Conservation (phyloP, 108 stramenopile genomes). For the Fistulifera pelliculosa region DNA sequence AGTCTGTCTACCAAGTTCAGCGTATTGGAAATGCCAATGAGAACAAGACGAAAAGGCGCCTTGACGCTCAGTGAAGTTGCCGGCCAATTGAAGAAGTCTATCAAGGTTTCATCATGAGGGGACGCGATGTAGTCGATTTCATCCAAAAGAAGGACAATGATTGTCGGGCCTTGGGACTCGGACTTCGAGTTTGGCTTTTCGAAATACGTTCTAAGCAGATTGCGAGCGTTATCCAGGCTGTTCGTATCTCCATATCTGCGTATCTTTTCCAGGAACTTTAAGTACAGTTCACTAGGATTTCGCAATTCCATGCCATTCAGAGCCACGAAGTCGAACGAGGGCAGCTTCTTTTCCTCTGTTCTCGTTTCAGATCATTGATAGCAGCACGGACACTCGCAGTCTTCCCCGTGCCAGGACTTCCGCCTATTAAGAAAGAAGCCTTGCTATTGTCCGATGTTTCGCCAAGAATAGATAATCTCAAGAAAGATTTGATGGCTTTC, state of each 20-base stretch:
- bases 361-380: conserved; percentile 39
- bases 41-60: conserved; percentile 31
- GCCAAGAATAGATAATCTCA: conserved; percentile 46
- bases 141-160: conserved; percentile 81
- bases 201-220: conserved; percentile 53
- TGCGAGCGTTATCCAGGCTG: conserved; percentile 43
- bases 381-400: conserved; percentile 68
- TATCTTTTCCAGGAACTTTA: conserved; percentile 67
- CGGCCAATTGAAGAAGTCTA: conserved; percentile 99
- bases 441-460: conserved; percentile 3
- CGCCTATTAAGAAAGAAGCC: conserved; percentile 66
- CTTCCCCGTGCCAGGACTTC: conserved; percentile 76
- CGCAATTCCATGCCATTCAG: conserved; percentile 86
- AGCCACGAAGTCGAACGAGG: conserved; percentile 57
- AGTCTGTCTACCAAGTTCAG: conserved; percentile 92
- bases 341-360: conserved; percentile 50
- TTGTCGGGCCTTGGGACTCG: not conserved
- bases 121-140: conserved; percentile 98
- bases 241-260: conserved; percentile 33
- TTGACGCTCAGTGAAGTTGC: conserved; percentile 12
- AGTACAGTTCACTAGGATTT: conserved; percentile 73
- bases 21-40: conserved; percentile 97
- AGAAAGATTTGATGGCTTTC: conserved; percentile 44
- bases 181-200: conserved; percentile 16
- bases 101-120: conserved; percentile 85